Base-by-base conservation (phyloP, 768 basidiomycete species). In the Nevesoporus exiguus region DNA sequence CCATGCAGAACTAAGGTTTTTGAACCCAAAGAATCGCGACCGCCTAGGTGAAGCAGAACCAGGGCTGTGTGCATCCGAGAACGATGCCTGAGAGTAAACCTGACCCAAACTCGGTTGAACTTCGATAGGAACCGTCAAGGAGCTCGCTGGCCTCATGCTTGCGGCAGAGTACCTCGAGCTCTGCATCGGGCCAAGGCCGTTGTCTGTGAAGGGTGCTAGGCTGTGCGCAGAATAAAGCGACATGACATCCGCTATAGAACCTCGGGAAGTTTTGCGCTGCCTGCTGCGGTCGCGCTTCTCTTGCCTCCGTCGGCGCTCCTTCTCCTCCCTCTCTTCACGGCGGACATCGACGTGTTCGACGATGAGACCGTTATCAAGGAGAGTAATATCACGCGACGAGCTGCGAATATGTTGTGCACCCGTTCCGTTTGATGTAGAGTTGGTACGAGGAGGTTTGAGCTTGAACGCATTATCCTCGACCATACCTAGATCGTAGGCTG, bases 341-440 rank as follows among this genome's bases (percentile, higher is more conserved):
- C 85, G 82, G 19, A 94, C 82, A 68, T 94, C 82, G 34, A 94
- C 87, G 56, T 90, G 88, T 62, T 95, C 93, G 8, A 93, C 86
- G 49, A 93, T 89, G 79, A 94, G 84, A 3, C 91, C 91, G 59
- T 90, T 93, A 69, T 93, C 88, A 21, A 95, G 80, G 10, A 94
- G 74, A 0, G 90, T 90, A 14, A 90, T 78, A 51, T 93, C 88
- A 31, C 88, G 80, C 37, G 84, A 83, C 50, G 83, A 79, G 21
- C 74, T 76, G 29, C 79, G 80, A 25, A 71, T 71, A 43, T 74
- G 70, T 14, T 71, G 65, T n/a, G 70, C 73, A 37, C 62, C 34
- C 5, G 71, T 52, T 14, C 71, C 67, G 5, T 78, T 75, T 9
- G 65, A 52, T 15, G 66, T 62, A 27, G 67, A 31, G 7, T 68